phyloP scores from a whole-genome alignment of 306 rosid species.

The Aeschynomene evenia region DNA sequence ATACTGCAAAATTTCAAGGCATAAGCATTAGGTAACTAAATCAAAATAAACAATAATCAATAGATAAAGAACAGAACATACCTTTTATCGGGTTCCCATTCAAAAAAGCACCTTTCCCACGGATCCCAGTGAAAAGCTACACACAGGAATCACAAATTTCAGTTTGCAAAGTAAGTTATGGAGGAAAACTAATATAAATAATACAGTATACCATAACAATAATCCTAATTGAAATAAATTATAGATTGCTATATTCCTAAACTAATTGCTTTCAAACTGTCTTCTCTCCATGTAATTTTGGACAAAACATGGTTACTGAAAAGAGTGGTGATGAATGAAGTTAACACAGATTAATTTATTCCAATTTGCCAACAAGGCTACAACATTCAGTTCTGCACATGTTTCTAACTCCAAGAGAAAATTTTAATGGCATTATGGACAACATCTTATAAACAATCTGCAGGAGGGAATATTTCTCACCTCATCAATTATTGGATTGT shows the following conservation, averaged over 20 bases:
- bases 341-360: background rate
- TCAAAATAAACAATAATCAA: background rate
- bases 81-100: constrained; percentile 87
- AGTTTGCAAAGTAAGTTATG: constrained; percentile 21
- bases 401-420: constrained; percentile 10
- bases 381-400: background rate
- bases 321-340: background rate
- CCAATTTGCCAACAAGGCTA: background rate
- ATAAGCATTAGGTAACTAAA: constrained; percentile 21
- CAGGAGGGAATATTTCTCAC: constrained; percentile 45
- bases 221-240: constrained; percentile 6
- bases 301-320: background rate
- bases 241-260: background rate
- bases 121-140: constrained; percentile 85
- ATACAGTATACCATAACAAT: background rate
- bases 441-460: constrained; percentile 3
- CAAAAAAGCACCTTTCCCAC: constrained; percentile 83
- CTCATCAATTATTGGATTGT: constrained; percentile 92
- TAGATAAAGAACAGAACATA: constrained; percentile 28
- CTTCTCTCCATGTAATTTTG: constrained; percentile 10
- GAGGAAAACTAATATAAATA: background rate
- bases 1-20: constrained; percentile 59
- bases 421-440: background rate
- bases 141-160: constrained; percentile 24
- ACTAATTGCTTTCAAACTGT: background rate